Evolutionary conservation across 306 rosid genomes (phyloP).

Genomic region (Lathyrus sativus): DNA sequence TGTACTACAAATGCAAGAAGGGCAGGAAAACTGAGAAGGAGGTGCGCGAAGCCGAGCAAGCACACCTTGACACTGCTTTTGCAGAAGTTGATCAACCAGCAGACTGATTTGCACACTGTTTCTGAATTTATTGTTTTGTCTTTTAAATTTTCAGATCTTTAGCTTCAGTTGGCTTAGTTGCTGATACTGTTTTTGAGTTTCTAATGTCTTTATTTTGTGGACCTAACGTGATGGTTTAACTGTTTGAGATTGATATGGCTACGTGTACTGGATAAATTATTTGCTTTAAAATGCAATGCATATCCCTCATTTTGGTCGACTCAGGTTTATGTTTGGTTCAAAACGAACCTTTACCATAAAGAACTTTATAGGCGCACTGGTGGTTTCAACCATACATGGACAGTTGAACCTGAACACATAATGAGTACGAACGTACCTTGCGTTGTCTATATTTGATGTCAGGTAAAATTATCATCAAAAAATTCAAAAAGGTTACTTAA

Average conservation of each 20-base stretch:
- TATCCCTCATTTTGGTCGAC: not conserved
- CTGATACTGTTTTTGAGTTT: constrained; percentile 39
- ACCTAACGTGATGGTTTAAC: constrained; percentile 38
- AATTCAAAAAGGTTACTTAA: too few relatives aligned
- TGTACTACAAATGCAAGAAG: constrained; percentile 96
- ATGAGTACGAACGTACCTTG: not conserved
- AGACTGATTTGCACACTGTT: constrained; percentile 43
- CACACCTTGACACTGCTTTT: constrained; percentile 74
- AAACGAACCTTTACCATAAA: not conserved
- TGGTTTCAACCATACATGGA: not conserved
- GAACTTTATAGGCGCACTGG: not conserved
- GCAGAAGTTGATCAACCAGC: constrained; percentile 71
- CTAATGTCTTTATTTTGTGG: constrained; percentile 31
- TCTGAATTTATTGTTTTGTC: constrained; percentile 21
- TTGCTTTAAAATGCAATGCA: constrained; percentile 8
- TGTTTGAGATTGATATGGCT: constrained; percentile 32
- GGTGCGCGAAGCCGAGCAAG: constrained; percentile 93
- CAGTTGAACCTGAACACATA: not conserved
- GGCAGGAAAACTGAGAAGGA: constrained; percentile 98
- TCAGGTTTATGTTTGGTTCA: not conserved
- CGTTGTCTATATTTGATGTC: not conserved
- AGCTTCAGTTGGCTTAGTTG: constrained; percentile 33
- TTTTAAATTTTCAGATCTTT: constrained; percentile 32
- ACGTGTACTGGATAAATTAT: not conserved
- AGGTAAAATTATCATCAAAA: too few relatives aligned